phyloP scores from a whole-genome alignment of 2,329 filamentous ascomycete species.

The Colletotrichum sp. region DNA sequence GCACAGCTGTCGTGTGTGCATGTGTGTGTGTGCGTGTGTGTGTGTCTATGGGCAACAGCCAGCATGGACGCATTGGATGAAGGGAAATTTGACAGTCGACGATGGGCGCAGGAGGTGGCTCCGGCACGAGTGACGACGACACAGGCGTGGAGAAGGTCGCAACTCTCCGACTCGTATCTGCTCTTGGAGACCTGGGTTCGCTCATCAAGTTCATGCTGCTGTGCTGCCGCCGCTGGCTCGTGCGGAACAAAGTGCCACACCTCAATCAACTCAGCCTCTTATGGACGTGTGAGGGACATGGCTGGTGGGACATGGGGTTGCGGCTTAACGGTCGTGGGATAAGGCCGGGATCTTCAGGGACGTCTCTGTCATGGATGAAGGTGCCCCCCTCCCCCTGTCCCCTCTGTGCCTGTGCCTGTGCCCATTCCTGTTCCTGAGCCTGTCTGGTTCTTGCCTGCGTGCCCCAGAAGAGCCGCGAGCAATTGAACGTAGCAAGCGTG shows the following conservation, averaged over 20 bases:
- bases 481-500: background rate
- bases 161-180: constrained; percentile 13
- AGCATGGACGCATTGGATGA: constrained; percentile 8
- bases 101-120: constrained; percentile 11
- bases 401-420: background rate
- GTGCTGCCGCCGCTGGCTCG: background rate
- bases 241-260: constrained; percentile 7
- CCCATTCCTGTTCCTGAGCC: background rate
- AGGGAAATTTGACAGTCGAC: constrained; percentile 6
- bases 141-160: constrained; percentile 7
- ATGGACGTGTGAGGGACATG: background rate
- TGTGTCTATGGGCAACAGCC: background rate
- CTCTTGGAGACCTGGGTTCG: background rate
- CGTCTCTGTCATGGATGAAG: constrained; percentile 3
- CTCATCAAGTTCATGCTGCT: constrained; percentile 14
- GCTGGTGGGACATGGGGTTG: constrained; percentile 14
- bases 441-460: background rate
- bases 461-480: background rate
- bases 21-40: too few relatives aligned
- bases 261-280: constrained; percentile 17
- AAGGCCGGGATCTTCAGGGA: constrained; percentile 18
- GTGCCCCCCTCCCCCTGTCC: background rate
- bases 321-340: constrained; percentile 15
- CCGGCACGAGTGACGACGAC: constrained; percentile 3
- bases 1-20: background rate